A percentile compares a stretch with the other conserved stretches of the same genome.
Evolutionary conservation across 345 rosid species (phyloP).

Genomic region (Heritiera fomes): DNA sequence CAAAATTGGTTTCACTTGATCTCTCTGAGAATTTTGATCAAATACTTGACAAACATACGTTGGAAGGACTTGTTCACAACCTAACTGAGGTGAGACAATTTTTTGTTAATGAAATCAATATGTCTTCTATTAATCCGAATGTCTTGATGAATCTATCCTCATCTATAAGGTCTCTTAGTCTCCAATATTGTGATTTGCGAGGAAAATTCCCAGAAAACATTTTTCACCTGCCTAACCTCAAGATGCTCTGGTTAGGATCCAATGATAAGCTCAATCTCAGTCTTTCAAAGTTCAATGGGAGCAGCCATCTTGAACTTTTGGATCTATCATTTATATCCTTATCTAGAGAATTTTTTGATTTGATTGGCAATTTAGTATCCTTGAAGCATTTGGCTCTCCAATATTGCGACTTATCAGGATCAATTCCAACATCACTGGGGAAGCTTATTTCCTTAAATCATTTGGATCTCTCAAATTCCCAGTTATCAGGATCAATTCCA

Average conservation of each 20-base stretch:
- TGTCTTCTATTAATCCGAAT: not conserved
- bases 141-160: constrained; percentile 17
- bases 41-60: not conserved
- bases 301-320: not conserved
- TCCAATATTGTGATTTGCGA: accelerated
- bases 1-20: constrained; percentile 23
- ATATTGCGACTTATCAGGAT: no score
- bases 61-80: constrained; percentile 10
- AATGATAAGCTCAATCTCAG: not conserved
- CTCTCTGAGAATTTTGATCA: not conserved
- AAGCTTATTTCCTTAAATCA: no score
- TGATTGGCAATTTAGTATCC: not conserved
- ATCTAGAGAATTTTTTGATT: not conserved
- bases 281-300: constrained; percentile 6
- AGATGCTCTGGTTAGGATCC: not conserved
- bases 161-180: constrained; percentile 9
- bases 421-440: no score
- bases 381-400: not conserved
- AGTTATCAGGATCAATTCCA: no score
- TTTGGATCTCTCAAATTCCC: no score
- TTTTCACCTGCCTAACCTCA: constrained; percentile 12
- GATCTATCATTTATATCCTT: not conserved
- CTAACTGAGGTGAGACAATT: constrained; percentile 7
- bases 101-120: not conserved
- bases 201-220: constrained; percentile 22